Percentiles rank a stretch among this genome's conserved stretches.
Evolutionary conservation across 495 filamentous ascomycete species (phyloP).

Genomic region (Aspergillus nanangensis): DNA sequence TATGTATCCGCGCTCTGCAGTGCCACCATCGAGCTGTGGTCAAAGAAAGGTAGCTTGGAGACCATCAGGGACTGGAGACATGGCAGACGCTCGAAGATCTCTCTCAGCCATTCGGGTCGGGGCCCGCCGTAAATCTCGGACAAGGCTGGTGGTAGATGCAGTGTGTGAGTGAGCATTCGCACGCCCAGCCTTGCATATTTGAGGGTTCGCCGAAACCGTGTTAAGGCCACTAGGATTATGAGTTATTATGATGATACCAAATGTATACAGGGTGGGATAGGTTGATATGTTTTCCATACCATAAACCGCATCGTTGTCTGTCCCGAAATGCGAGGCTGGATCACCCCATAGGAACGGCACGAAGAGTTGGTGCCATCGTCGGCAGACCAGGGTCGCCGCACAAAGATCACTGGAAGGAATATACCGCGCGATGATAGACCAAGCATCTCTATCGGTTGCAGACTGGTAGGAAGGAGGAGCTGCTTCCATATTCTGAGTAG

Average conservation of each 20-base stretch:
- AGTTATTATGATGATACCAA: background rate
- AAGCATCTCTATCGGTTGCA: slow-evolving; percentile 54
- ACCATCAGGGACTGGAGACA: slow-evolving; percentile 59
- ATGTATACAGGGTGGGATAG: background rate
- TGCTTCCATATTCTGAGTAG: slow-evolving; percentile 38
- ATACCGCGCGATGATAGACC: slow-evolving; percentile 59
- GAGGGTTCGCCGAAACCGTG: slow-evolving; percentile 57
- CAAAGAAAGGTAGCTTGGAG: slow-evolving; percentile 58
- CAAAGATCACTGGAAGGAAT: slow-evolving; percentile 56
- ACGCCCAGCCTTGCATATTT: slow-evolving; percentile 50
- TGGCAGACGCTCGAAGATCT: slow-evolving; percentile 56
- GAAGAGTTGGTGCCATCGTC: slow-evolving; percentile 56
- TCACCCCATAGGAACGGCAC: slow-evolving; percentile 62
- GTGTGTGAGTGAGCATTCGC: slow-evolving; percentile 55
- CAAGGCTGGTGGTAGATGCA: slow-evolving; percentile 63
- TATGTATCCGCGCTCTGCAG: slow-evolving; percentile 33
- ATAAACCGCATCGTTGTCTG: slow-evolving; percentile 59
- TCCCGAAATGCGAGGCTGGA: slow-evolving; percentile 60
- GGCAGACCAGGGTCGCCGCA: slow-evolving; percentile 53
- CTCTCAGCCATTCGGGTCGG: slow-evolving; percentile 56
- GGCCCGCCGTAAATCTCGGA: slow-evolving; percentile 63
- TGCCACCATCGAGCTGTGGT: slow-evolving; percentile 55
- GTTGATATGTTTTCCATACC: slow-evolving; percentile 32
- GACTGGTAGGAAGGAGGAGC: slow-evolving; percentile 57
- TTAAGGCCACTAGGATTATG: slow-evolving; percentile 51